Conservation (phyloP, 2,329 filamentous ascomycete genomes). For the Paecilomyces formosus region DNA sequence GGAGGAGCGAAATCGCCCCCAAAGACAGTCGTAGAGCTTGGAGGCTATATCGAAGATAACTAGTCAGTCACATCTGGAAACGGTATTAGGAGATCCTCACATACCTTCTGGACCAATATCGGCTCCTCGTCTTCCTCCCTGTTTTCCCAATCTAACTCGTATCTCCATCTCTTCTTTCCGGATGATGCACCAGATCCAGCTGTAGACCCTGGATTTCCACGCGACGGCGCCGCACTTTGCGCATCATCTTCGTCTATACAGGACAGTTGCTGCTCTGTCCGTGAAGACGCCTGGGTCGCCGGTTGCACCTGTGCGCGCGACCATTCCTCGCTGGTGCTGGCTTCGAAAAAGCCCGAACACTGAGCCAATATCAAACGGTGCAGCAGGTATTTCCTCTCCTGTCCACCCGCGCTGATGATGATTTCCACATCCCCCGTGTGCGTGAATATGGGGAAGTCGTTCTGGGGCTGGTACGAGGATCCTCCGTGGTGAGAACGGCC, state of each 20-base stretch:
- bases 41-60: constrained; percentile 16
- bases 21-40: constrained; percentile 47
- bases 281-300: constrained; percentile 37
- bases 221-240: constrained; percentile 28
- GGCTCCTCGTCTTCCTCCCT: constrained; percentile 67
- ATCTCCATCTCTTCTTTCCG: constrained; percentile 66
- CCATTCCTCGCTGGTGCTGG: constrained; percentile 70
- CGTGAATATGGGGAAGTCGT: constrained; percentile 88
- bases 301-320: constrained; percentile 35
- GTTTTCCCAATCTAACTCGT: constrained; percentile 73
- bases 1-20: constrained; percentile 41
- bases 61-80: constrained; percentile 6
- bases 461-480: constrained; percentile 61
- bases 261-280: constrained; percentile 28
- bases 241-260: constrained; percentile 29
- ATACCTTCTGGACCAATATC: constrained; percentile 77
- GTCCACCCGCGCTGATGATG: constrained; percentile 59
- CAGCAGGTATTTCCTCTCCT: constrained; percentile 77
- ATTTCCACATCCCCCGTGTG: constrained; percentile 93
- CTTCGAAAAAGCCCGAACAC: constrained; percentile 91
- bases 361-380: constrained; percentile 81
- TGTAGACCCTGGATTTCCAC: constrained; percentile 30
- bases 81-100: constrained; percentile 4
- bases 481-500: constrained; percentile 75
- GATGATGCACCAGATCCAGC: constrained; percentile 31